Evolutionary conservation across 805 yeast genomes (phyloP), one percentile per base, ranked within the genome.

Genomic region (Spathaspora boniae): DNA sequence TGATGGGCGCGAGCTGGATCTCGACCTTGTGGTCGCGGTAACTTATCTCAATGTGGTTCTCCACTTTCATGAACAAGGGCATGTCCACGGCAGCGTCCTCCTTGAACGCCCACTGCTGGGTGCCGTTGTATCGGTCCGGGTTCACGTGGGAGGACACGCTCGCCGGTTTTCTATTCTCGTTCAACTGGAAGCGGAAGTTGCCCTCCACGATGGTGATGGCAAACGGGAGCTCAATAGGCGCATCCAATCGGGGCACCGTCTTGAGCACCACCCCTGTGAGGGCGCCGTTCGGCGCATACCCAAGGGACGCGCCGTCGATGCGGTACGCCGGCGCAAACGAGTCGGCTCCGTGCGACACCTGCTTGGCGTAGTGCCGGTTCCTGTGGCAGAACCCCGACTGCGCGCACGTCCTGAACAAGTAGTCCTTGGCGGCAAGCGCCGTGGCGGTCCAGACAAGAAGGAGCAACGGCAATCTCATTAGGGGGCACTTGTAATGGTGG

Each of bases 301-400:
- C 15, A 6, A 38, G 7, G 7, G 19, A 12, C 6, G 9, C 26
- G 2, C 46, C 36, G 31, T 57, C 56, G 15, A 62, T 48, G 6
- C 47, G 30, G 40, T 63, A 64, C 8, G 47, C 48, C 9, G 60
- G 43, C 19, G 16, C 21, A 27, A 35, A 47, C 5, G 36, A 19
- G 6, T 33, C 24, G 11, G 27, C 36, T 11, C 15, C 6, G 4
- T 28, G 16, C 9, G 33, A 26, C 16, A 60, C 42, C 6, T 43
- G 53, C 2, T 51, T 41, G 1, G 86, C 85, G 52, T 74, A 86
- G 38, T 76, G 78, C 37, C 91, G 65, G 50, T 89, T 86, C 56
- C 98, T 72, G 33, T 70, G 60, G 53, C 98, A 89, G 53, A 89
- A 88, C 5, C 96, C 95, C 12, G 87, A 74, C 49, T 83, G 81